A percentile compares a stretch with the other conserved stretches of the same genome.
phyloP scores from a whole-genome alignment of 2,329 filamentous ascomycete species.

The Lecanicillium sp. region DNA sequence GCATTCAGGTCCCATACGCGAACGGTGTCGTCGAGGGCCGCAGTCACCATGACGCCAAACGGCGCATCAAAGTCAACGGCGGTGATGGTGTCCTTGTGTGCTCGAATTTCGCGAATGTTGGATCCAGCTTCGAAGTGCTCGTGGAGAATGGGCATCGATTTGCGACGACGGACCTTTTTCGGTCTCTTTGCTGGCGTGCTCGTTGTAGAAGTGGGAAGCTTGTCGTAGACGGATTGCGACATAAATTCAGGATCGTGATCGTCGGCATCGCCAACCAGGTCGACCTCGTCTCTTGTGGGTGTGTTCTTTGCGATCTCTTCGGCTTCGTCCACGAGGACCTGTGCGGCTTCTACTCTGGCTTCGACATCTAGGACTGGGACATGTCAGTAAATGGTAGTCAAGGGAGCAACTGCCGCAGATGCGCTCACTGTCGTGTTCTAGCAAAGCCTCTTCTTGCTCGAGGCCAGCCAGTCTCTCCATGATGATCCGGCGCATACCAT shows the following conservation, averaged over 20 bases:
- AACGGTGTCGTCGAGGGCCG: conserved; percentile 87
- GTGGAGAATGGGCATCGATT: conserved; percentile 90
- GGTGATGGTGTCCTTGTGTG: conserved; percentile 82
- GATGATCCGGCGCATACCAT: conserved; percentile 87
- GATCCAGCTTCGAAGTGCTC: conserved; percentile 91
- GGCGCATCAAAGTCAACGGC: conserved; percentile 95
- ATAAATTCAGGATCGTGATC: conserved; percentile 63
- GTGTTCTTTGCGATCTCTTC: conserved; percentile 49
- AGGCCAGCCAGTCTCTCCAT: conserved; percentile 77
- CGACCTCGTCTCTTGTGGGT: conserved; percentile 47
- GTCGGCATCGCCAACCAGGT: conserved; percentile 45
- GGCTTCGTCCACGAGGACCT: conserved; percentile 53
- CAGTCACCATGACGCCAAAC: conserved; percentile 90
- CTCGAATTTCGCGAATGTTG: conserved; percentile 79
- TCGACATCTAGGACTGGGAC: conserved; percentile 57
- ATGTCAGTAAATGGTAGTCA: conserved; percentile 24
- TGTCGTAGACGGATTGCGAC: conserved; percentile 97
- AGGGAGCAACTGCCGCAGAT: background rate
- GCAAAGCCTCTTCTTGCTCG: conserved; percentile 82
- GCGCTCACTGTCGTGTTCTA: conserved; percentile 78
- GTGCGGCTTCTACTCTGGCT: conserved; percentile 54
- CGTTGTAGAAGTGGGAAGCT: conserved; percentile 58
- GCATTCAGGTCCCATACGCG: conserved; percentile 95
- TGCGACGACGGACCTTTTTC: conserved; percentile 56
- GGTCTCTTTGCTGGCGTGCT: conserved; percentile 43